Conservation (phyloP, 371 early-diverging fungal genomes). For the Mortierella sp. region DNA sequence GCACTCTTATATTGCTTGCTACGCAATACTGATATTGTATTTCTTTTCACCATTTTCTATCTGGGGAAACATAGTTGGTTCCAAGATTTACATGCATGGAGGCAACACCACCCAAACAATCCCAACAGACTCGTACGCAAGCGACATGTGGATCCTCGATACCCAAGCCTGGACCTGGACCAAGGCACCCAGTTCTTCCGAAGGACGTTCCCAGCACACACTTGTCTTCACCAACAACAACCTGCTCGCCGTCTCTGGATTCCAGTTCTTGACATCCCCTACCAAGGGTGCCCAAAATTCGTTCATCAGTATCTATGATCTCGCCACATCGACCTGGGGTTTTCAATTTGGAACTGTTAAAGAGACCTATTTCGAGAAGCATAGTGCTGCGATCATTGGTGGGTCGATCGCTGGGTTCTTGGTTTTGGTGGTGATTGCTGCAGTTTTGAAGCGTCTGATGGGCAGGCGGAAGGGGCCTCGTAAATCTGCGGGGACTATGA, state of each 20-base stretch:
- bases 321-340: conserved; percentile 25
- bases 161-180: conserved; percentile 44
- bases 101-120: conserved; percentile 48
- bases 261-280: conserved; percentile 35
- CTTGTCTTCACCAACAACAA: conserved; percentile 22
- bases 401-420: conserved; percentile 30
- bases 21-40: not conserved
- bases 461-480: conserved; percentile 14
- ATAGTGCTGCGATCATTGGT: conserved; percentile 30
- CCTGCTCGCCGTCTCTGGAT: conserved; percentile 39
- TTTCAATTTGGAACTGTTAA: conserved; percentile 39
- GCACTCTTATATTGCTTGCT: not conserved
- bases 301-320: conserved; percentile 32
- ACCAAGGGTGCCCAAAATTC: conserved; percentile 27
- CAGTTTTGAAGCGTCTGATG: conserved; percentile 24
- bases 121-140: conserved; percentile 27
- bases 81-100: conserved; percentile 53
- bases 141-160: conserved; percentile 53
- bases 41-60: not conserved
- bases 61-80: conserved; percentile 21
- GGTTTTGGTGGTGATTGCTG: conserved; percentile 15
- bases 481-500: not conserved
- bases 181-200: not conserved
- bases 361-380: conserved; percentile 28
- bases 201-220: conserved; percentile 44